Conservation (phyloP, 108 stramenopile genomes). For the Cyclotella choctawhatcheeana region DNA sequence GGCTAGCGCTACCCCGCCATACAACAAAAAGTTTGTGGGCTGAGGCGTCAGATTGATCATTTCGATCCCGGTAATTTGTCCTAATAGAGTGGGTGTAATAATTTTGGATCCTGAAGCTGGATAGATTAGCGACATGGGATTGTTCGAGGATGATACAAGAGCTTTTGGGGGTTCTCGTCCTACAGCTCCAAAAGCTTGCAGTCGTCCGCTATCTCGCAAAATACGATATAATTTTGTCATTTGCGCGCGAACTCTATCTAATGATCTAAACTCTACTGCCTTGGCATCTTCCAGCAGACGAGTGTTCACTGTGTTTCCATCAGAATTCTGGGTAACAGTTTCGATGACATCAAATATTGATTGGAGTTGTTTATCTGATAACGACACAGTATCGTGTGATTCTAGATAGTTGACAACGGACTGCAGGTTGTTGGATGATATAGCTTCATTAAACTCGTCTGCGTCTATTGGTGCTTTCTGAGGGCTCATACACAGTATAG, state of each 20-base stretch:
- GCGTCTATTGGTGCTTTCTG: background rate
- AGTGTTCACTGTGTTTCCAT: conserved; percentile 62
- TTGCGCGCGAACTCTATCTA: conserved; percentile 65
- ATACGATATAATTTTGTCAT: conserved; percentile 82
- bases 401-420: conserved; percentile 40
- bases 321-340: conserved; percentile 59
- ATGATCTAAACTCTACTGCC: conserved; percentile 53
- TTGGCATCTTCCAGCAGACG: conserved; percentile 39
- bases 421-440: conserved; percentile 16
- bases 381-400: conserved; percentile 16
- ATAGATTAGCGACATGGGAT: conserved; percentile 45
- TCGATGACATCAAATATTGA: conserved; percentile 80
- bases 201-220: conserved; percentile 53
- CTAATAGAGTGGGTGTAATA: conserved; percentile 72
- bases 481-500: too few relatives aligned
- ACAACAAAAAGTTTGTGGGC: conserved; percentile 72
- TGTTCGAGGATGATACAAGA: conserved; percentile 2
- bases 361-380: conserved; percentile 23
- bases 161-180: conserved; percentile 30
- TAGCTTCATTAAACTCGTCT: background rate
- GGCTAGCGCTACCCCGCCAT: conserved; percentile 68
- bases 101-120: conserved; percentile 72
- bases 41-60: conserved; percentile 81
- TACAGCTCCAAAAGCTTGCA: conserved; percentile 70
- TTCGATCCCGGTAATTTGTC: conserved; percentile 67